Conservation (phyloP, 169 alveolate species). For the Plasmodium blacklocki region DNA sequence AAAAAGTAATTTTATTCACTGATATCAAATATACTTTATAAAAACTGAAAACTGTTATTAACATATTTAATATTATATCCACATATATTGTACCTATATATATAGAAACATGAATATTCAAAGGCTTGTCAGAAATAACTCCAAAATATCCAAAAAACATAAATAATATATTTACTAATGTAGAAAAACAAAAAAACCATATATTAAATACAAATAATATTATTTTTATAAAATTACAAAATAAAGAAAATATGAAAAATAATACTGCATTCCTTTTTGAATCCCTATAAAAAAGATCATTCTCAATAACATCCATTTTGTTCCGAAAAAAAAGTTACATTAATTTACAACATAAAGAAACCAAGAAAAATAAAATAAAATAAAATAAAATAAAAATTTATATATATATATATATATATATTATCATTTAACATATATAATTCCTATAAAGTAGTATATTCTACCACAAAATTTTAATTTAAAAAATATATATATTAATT, state of each 20-base stretch:
- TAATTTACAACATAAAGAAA: not conserved
- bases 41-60: constrained; percentile 13
- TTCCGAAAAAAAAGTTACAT: not conserved
- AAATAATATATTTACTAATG: constrained; percentile 8
- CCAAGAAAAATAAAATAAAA: constrained; percentile 4
- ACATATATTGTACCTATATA: constrained; percentile 28
- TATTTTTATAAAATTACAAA: constrained; percentile 42
- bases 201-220: constrained; percentile 35
- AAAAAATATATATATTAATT: too few species aligned
- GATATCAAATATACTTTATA: constrained; percentile 20
- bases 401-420: constrained; percentile 5
- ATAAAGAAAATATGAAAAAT: constrained; percentile 34
- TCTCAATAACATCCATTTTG: constrained; percentile 28
- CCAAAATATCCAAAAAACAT: constrained; percentile 69
- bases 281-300: constrained; percentile 10
- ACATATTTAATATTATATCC: constrained; percentile 32
- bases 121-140: constrained; percentile 26
- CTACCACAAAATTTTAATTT: too few species aligned
- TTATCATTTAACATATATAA: too few species aligned
- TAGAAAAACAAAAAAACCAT: constrained; percentile 4
- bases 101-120: not conserved
- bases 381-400: constrained; percentile 1
- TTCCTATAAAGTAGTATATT: too few species aligned
- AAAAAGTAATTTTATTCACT: not conserved
- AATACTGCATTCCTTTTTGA: constrained; percentile 18